Base-by-base conservation (phyloP, 129 eudicot species). In the Flaveria ramosissima region DNA sequence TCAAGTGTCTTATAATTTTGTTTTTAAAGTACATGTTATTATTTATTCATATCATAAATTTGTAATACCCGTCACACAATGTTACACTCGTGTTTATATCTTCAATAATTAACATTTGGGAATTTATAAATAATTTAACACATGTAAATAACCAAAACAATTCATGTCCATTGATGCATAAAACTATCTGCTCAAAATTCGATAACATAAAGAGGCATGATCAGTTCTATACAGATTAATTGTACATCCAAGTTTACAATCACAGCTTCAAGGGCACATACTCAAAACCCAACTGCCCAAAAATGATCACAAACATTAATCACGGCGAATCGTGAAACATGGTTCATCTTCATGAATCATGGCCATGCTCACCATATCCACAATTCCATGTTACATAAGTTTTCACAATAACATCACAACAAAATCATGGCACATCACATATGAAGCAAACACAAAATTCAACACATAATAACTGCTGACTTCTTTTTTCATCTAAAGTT, bases 401-500 rank as follows among this genome's bases (percentile, higher is more conserved):
- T 78, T 70, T 57, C 75, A 55, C 55, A 65, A 19, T 50, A 57
- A 70, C 23, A 70, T 45, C 82, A 78, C 78, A 63, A 39, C 77
- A 78, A 47, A 78, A 71, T 20, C 77, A 62, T 63, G 61, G 77
- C 52, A 46, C 64, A 21, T 23, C 52, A 46, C 64, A 21, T 23
- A 70, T 19, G 66, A 71, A 26, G 63, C 23, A 47, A 75, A 62
- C 13, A 53, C 71, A 55, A 68, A 55, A 52, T 20, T 21, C 16
- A 27, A 50, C 42, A 32, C 47, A 21, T 68, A 55, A 15, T 41
- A 12, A 55, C 16, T 46, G 32, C 56, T 16, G 48, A 41, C 45
- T 47, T 20, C 36, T 70, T 30, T 60, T 48, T n/a, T 78, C 70
- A 51, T 63, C 84, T 68, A 86, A 81, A 90, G 76, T 94, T 91